phyloP scores from a whole-genome alignment of 768 basidiomycete genomes.

The Chalciporus chontae region DNA sequence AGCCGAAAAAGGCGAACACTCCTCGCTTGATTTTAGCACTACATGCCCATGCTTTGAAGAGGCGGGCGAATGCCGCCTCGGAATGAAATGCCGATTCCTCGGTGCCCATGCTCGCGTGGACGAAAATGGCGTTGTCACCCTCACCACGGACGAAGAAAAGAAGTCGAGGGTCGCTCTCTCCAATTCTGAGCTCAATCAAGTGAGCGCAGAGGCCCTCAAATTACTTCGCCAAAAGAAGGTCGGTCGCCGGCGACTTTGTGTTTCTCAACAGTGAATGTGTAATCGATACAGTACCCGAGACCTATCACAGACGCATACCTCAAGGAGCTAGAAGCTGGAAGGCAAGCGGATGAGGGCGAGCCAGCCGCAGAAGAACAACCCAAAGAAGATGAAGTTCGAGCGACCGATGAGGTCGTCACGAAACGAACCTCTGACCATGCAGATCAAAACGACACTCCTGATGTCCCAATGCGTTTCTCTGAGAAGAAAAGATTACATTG shows the following conservation, averaged over 20 bases:
- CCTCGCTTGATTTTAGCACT: slow-evolving; percentile 22
- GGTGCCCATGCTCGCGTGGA: slow-evolving; percentile 64
- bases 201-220: slow-evolving; percentile 55
- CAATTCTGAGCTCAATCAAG: slow-evolving; percentile 67
- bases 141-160: slow-evolving; percentile 57
- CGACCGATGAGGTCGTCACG: slow-evolving; percentile 22
- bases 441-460: slow-evolving; percentile 54
- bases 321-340: slow-evolving; percentile 42
- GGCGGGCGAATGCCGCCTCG: slow-evolving; percentile 37
- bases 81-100: slow-evolving; percentile 89
- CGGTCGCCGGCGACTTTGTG: slow-evolving; percentile 4
- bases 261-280: not conserved
- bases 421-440: slow-evolving; percentile 34
- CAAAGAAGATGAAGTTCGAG: not conserved
- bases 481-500: slow-evolving; percentile 91
- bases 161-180: slow-evolving; percentile 45
- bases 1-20: not conserved
- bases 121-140: slow-evolving; percentile 40
- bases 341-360: slow-evolving; percentile 9
- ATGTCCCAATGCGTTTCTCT: slow-evolving; percentile 62
- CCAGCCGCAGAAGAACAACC: slow-evolving; percentile 15
- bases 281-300: slow-evolving; percentile 50
- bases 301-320: slow-evolving; percentile 64
- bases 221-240: slow-evolving; percentile 69
- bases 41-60: slow-evolving; percentile 27